Percentiles rank a stretch among this genome's conserved stretches.
Evolutionary conservation across 2,329 filamentous ascomycete species (phyloP).

Genomic region (Verticillium isaacii): DNA sequence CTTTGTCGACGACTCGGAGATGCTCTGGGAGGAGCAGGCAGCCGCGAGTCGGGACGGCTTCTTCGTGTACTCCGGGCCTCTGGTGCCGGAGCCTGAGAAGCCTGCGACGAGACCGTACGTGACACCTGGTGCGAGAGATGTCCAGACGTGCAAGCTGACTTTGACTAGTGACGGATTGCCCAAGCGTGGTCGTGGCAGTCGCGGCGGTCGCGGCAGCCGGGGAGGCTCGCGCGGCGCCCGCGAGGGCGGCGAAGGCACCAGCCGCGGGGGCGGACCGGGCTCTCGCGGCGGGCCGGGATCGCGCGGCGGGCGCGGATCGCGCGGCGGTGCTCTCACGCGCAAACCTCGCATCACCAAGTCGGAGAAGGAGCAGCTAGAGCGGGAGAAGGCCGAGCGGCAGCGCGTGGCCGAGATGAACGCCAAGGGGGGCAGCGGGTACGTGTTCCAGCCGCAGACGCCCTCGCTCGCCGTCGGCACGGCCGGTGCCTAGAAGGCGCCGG

Average conservation of each 20-base stretch:
- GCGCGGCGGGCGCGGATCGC: conserved; percentile 63
- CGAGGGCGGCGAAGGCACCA: conserved; percentile 43
- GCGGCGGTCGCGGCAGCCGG: conserved; percentile 30
- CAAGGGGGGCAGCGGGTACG: conserved; percentile 30
- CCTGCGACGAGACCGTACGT: conserved; percentile 46
- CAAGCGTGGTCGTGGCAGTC: conserved; percentile 56
- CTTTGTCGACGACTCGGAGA: conserved; percentile 88
- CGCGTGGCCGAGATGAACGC: conserved; percentile 33
- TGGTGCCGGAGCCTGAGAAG: conserved; percentile 84
- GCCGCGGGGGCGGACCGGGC: conserved; percentile 29
- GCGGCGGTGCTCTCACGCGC: conserved; percentile 67
- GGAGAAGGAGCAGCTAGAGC: conserved; percentile 74
- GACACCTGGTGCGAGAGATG: background rate
- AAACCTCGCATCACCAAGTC: conserved; percentile 86
- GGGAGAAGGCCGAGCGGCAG: conserved; percentile 75
- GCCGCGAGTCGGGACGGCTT: conserved; percentile 94
- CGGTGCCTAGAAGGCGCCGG: conserved; percentile 6
- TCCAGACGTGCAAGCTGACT: conserved; percentile 26
- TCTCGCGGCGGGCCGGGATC: conserved; percentile 56
- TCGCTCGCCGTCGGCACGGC: conserved; percentile 14
- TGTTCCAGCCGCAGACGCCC: conserved; percentile 24
- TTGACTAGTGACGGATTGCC: conserved; percentile 56
- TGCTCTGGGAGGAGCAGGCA: conserved; percentile 93
- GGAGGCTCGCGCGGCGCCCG: conserved; percentile 51
- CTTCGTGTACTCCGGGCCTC: conserved; percentile 92